Conservation (phyloP, 805 yeast genomes). For the Candida vaughaniae region DNA sequence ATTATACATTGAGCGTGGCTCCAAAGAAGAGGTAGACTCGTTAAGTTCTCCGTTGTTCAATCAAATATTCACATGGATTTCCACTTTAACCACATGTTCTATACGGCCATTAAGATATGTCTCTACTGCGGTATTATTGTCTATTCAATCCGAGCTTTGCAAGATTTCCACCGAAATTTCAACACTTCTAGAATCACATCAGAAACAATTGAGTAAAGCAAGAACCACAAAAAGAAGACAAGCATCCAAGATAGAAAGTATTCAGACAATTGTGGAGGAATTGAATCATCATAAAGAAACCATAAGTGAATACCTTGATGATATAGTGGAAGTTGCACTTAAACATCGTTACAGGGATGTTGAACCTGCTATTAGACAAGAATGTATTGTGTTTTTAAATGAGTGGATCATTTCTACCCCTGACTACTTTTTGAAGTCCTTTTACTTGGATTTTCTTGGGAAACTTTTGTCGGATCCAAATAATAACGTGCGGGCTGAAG, state of each 20-base stretch:
- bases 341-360: constrained; percentile 79
- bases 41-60: constrained; percentile 47
- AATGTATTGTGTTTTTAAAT: constrained; percentile 63
- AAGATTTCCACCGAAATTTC: constrained; percentile 40
- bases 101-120: constrained; percentile 70
- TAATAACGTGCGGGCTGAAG: constrained; percentile 61
- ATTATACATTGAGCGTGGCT: constrained; percentile 38
- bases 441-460: constrained; percentile 75
- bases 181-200: constrained; percentile 39
- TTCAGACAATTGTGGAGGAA: constrained; percentile 18
- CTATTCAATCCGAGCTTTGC: constrained; percentile 62
- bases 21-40: constrained; percentile 17
- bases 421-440: constrained; percentile 65
- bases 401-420: constrained; percentile 72
- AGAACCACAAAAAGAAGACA: constrained; percentile 38
- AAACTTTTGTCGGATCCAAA: constrained; percentile 80
- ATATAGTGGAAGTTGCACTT: constrained; percentile 65
- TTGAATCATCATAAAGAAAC: constrained; percentile 46
- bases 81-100: constrained; percentile 66
- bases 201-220: constrained; percentile 39
- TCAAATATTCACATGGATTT: constrained; percentile 70
- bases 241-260: constrained; percentile 45
- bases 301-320: constrained; percentile 57
- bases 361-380: constrained; percentile 68
- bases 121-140: constrained; percentile 58